Base-by-base conservation (phyloP, 805 yeast genomes). In the Starmerella sp. region DNA sequence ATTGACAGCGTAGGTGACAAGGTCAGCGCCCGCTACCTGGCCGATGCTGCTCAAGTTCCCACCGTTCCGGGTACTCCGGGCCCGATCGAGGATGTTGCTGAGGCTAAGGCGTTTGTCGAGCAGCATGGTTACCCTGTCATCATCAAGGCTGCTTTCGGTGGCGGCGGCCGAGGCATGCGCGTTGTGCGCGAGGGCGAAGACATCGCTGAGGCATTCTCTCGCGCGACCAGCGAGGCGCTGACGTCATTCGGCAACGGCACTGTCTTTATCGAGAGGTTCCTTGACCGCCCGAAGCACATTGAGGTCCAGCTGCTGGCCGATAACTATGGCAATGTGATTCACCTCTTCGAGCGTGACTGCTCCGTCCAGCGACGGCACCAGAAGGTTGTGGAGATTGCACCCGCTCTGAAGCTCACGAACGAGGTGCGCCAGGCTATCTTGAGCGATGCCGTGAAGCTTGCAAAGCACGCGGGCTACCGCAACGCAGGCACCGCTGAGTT, bases 151-250 rank as follows among this genome's bases (percentile, higher is more conserved):
- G 98, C 98, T 39, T 93, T 86, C 67, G 98, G 98, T 70, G 98
- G 98, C 74, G 98, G 98, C 77, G 98, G 98, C 68, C 83, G 97
- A 74, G 98, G 98, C 79, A 93, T 91, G 97, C 83, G 98, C 75
- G 98, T 91, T 51, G 98, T 91, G 46, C 78, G 95, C 67, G 96
- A 91, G 72, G 97, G 96, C 65, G 98, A 93, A 64, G 87, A 83
- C 70, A 80, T 91, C 57, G 83, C 69, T 47, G 97, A 91, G 69
- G 97, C 97, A 38, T 91, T 93, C 75, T 73, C 77, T 66, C 84
- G 98, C 73, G 97, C 97, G 37, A 81, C 84, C 34, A 85, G 95
- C 46, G 98, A 91, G 76, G 97, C 97, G 57, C 77, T 81, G 66
- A 80, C 96, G 41, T 83, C 98, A n/a, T 91, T 91, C 63, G 98